Evolutionary conservation across 768 basidiomycete genomes (phyloP).

Genomic region (Termitomyces sp.): DNA sequence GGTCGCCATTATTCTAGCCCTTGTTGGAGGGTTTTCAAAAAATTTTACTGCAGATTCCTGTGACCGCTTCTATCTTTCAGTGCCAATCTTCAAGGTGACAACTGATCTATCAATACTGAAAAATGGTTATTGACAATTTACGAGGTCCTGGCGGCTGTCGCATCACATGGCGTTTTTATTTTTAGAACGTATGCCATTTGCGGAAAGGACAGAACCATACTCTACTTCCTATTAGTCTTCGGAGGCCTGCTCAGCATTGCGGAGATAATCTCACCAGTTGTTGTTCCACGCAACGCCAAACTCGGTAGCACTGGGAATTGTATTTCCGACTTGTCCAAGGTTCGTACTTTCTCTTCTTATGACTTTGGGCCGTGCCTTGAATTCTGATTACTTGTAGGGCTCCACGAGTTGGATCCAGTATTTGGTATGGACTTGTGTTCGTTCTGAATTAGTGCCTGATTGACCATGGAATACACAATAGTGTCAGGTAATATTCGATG

Average conservation of each 20-base stretch:
- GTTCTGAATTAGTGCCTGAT: background rate
- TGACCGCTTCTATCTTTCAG: conserved; percentile 10
- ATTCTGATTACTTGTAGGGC: conserved; percentile 3
- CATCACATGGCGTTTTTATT: conserved; percentile 16
- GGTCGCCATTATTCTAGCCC: conserved; percentile 11
- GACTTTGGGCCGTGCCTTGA: background rate
- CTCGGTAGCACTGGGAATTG: conserved; percentile 13
- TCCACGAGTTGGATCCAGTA: conserved; percentile 17
- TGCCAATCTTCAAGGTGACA: conserved; percentile 12
- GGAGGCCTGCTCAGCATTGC: conserved; percentile 13
- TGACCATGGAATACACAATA: background rate
- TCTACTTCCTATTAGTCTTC: conserved; percentile 13
- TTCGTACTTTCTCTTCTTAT: background rate
- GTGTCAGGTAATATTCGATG: conserved; percentile 15
- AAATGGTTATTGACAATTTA: background rate
- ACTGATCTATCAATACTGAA: background rate
- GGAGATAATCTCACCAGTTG: conserved; percentile 15
- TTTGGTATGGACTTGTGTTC: conserved; percentile 2
- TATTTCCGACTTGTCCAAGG: conserved; percentile 15
- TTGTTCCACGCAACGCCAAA: conserved; percentile 13
- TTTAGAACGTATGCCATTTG: conserved; percentile 17
- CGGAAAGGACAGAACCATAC: conserved; percentile 5
- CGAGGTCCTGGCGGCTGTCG: conserved; percentile 16
- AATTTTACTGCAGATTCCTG: conserved; percentile 11
- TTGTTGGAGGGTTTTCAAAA: conserved; percentile 14